Base-by-base conservation (phyloP, 208 protist species). In the Borovskyia barvae region DNA sequence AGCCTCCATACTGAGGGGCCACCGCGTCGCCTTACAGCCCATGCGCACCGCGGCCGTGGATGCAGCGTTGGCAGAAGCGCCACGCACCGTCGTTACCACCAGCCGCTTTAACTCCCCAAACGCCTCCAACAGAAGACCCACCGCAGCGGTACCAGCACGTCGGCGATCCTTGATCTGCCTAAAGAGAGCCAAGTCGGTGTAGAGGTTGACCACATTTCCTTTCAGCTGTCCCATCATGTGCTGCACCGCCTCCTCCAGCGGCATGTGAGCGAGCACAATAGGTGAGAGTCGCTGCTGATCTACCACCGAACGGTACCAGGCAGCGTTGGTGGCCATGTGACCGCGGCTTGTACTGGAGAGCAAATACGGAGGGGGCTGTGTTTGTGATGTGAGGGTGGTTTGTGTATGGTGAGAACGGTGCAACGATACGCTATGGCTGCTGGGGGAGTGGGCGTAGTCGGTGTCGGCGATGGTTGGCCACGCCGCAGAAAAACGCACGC, bases 201-300 rank as follows among this genome's bases (percentile, higher is more conserved):
- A 93, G 9, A 91, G 33, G 68, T 96, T 96, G 36, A 96, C 52
- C 9, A 87, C 80, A 45, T 79, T 85, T 8, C 81, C 91, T 62
- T 96, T 96, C 28, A 96, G 67, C 52, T 91, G 77, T 15, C 75
- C 61, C 73, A 96, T 85, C 15, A 96, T 72, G 61, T 93, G 81
- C 19, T 76, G 73, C 41, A 87, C 75, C 0, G 82, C 84, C 36
- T 92, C 82, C 14, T 53, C 52, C 29, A 74, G 19, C 28, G 82
- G 72, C 66, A 94, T 77, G 37, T 90, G 82, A 1, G 63, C 41
- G 7, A 94, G 66, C n/a, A 94, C 74, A 20, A 62, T 55, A 9
- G 87, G 87, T 2, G 58, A 85, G 26, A 87, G 70, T 5, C 79
- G 76, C 63, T 85, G 83, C 70, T 82, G 73, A 22, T 82, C 80